Evolutionary conservation across 768 basidiomycete species (phyloP).

Genomic region (Collybia mongolica): DNA sequence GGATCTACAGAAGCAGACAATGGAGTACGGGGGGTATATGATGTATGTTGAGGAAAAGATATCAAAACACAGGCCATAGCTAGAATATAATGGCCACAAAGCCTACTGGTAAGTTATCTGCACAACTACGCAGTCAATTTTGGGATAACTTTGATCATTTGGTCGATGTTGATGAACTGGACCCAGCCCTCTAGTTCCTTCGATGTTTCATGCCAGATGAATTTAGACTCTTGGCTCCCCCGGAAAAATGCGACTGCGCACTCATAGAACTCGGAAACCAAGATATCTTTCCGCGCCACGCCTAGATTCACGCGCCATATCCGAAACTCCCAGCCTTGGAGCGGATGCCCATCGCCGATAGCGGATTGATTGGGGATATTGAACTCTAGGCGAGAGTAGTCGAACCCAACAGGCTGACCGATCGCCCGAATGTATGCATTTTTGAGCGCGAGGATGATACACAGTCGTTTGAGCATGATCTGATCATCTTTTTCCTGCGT

Average conservation of each 20-base stretch:
- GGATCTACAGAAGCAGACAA: background rate
- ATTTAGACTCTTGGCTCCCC: conserved; percentile 60
- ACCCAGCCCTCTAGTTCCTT: conserved; percentile 78
- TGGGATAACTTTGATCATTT: conserved; percentile 76
- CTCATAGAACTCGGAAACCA: conserved; percentile 69
- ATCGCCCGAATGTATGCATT: conserved; percentile 82
- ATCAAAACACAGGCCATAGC: no score
- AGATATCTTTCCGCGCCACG: conserved; percentile 53
- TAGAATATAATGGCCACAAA: no score
- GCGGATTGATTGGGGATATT: conserved; percentile 63
- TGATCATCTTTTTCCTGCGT: conserved; percentile 54
- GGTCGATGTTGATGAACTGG: conserved; percentile 81
- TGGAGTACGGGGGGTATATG: background rate
- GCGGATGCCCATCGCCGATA: conserved; percentile 63
- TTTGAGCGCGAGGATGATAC: conserved; percentile 78
- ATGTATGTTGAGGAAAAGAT: no score
- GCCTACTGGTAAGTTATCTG: no score
- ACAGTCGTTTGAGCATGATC: conserved; percentile 68
- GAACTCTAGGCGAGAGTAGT: conserved; percentile 81
- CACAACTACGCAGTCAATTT: conserved; percentile 58
- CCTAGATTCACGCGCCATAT: conserved; percentile 74
- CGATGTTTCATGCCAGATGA: conserved; percentile 68
- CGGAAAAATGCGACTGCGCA: conserved; percentile 80
- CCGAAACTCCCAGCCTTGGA: conserved; percentile 86
- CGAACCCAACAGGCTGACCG: conserved; percentile 78